phyloP scores from a whole-genome alignment of 108 stramenopile species.

The Conticribra guillardii region DNA sequence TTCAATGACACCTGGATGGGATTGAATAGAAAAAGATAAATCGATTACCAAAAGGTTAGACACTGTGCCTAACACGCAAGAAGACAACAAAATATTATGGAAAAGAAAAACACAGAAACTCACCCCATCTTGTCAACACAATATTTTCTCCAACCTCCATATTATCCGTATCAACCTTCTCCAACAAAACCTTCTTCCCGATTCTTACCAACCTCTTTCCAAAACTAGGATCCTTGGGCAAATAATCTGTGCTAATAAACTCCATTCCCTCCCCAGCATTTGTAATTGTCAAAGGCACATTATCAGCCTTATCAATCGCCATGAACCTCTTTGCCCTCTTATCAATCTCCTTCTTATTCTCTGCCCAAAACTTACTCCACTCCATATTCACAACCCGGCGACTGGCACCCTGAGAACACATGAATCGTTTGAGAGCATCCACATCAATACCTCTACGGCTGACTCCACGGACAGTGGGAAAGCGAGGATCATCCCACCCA shows the following conservation, averaged over 20 bases:
- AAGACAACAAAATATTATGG: no score
- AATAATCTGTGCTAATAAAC: conserved; percentile 71
- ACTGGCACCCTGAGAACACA: conserved; percentile 89
- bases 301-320: conserved; percentile 85
- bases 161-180: conserved; percentile 89
- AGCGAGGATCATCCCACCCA: conserved; percentile 98
- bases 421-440: conserved; percentile 88
- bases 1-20: conserved; percentile 70
- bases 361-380: conserved; percentile 98
- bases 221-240: conserved; percentile 93
- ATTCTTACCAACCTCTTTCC: conserved; percentile 86
- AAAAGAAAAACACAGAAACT: conserved; percentile 15
- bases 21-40: conserved; percentile 1
- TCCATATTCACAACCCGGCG: conserved; percentile 96
- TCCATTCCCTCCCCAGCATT: conserved; percentile 65
- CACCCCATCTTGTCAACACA: conserved; percentile 95
- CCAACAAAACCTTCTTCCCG: conserved; percentile 74
- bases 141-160: conserved; percentile 90
- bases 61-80: no score
- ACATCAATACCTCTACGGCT: conserved; percentile 93
- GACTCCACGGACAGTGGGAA: conserved; percentile 97
- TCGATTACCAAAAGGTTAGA: no score
- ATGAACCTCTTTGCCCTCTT: conserved; percentile 91
- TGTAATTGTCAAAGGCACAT: conserved; percentile 72
- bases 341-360: conserved; percentile 97